These are phyloP conservation scores for Nakazawaea wyomingensis DNA, from an alignment of 805 yeast genomes.

Conservation along the genomic window DNA sequence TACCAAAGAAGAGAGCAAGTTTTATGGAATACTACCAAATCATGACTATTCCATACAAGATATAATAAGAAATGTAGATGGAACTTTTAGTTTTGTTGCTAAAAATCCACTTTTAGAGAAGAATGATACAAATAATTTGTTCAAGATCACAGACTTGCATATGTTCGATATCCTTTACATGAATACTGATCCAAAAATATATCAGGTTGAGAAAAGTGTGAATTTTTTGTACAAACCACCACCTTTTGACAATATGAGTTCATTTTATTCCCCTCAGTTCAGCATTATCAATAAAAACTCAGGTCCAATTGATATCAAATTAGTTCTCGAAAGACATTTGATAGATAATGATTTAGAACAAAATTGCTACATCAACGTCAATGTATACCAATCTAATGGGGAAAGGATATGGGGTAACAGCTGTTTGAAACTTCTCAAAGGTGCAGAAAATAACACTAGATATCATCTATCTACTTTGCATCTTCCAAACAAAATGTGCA, in stretches of 20 bases:
- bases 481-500: slow-evolving; percentile 18
- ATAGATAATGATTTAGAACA: slow-evolving; percentile 16
- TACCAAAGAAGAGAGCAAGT: slow-evolving; percentile 27
- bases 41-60: slow-evolving; percentile 69
- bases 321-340: slow-evolving; percentile 47
- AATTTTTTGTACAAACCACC: slow-evolving; percentile 23
- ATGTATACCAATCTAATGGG: slow-evolving; percentile 25
- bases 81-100: slow-evolving; percentile 22
- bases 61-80: slow-evolving; percentile 21
- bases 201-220: slow-evolving; percentile 17
- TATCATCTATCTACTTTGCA: slow-evolving; percentile 23
- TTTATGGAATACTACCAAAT: slow-evolving; percentile 38
- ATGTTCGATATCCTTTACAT: slow-evolving; percentile 51
- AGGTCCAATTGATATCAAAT: slow-evolving; percentile 31
- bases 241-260: slow-evolving; percentile 15
- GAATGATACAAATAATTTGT: slow-evolving; percentile 16
- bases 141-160: slow-evolving; percentile 26
- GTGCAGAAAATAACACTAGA: slow-evolving; percentile 25
- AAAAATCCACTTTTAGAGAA: slow-evolving; percentile 42
- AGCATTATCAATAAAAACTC: slow-evolving; percentile 28
- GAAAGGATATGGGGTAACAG: slow-evolving; percentile 26
- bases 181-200: slow-evolving; percentile 53
- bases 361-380: slow-evolving; percentile 12
- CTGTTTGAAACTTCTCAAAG: slow-evolving; percentile 10
- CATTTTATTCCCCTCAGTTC: slow-evolving; percentile 39